Percentiles rank a stretch among this genome's conserved stretches.
Evolutionary conservation across 192 early-diverging fungal species (phyloP).

Genomic region (Anaeromyces robustus): DNA sequence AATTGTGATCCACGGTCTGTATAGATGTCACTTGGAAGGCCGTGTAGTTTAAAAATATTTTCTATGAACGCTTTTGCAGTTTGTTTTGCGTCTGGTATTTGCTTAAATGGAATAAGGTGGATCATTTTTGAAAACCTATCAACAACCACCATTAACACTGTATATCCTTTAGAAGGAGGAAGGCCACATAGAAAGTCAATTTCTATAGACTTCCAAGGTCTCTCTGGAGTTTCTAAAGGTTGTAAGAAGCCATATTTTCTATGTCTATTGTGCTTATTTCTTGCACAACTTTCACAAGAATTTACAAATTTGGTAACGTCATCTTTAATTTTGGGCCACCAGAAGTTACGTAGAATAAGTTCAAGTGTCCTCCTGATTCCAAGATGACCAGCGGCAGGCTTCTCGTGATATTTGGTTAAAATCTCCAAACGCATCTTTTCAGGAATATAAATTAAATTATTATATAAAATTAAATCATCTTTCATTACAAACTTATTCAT

Average conservation of each 20-base stretch:
- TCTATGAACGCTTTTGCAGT: conserved; percentile 6
- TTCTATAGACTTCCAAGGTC: conserved; percentile 22
- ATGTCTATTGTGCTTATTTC: conserved; percentile 13
- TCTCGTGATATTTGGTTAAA: conserved; percentile 7
- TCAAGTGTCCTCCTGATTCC: conserved; percentile 16
- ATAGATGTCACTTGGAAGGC: conserved; percentile 19
- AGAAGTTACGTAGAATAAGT: conserved; percentile 9
- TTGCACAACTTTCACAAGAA: conserved; percentile 13
- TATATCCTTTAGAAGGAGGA: too few relatives aligned
- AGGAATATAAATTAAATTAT: too few relatives aligned
- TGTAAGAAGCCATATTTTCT: conserved; percentile 15
- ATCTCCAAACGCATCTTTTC: too few relatives aligned
- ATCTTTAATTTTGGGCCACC: conserved; percentile 15
- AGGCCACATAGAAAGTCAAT: conserved; percentile 26
- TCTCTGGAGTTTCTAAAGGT: conserved; percentile 11
- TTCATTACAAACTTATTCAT: too few relatives aligned
- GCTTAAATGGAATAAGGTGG: too few relatives aligned
- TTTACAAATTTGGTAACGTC: conserved; percentile 14
- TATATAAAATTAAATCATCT: too few relatives aligned
- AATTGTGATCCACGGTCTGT: conserved; percentile 26
- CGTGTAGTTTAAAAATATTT: conserved; percentile 10
- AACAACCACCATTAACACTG: too few relatives aligned
- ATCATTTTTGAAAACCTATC: too few relatives aligned
- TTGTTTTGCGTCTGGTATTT: conserved; percentile 1
- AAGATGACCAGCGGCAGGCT: conserved; percentile 12